A percentile compares a stretch with the other conserved stretches of the same genome.
Evolutionary conservation across 768 basidiomycete genomes (phyloP).

Genomic region (Boletus huronensis): DNA sequence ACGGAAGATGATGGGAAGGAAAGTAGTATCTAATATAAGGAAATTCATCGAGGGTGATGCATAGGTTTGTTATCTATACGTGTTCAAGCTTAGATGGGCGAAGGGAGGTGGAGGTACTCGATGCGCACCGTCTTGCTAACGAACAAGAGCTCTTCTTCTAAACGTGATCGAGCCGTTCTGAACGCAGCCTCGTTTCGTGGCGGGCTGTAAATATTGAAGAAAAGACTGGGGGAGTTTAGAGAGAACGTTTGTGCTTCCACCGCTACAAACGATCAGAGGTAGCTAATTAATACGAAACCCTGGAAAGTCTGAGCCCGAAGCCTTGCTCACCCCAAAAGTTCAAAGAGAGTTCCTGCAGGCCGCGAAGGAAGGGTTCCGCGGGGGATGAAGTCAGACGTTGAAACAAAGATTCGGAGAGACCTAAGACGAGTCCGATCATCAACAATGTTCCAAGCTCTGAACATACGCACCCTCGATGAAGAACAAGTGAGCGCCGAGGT

Average conservation of each 20-base stretch:
- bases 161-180: slow-evolving; percentile 63
- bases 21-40: slow-evolving; percentile 93
- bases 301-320: not conserved
- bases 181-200: slow-evolving; percentile 68
- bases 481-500: slow-evolving; percentile 85
- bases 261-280: slow-evolving; percentile 43
- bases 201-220: slow-evolving; percentile 89
- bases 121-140: slow-evolving; percentile 57
- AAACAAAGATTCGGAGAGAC: slow-evolving; percentile 74
- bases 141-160: slow-evolving; percentile 86
- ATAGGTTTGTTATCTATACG: slow-evolving; percentile 77
- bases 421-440: slow-evolving; percentile 38
- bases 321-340: slow-evolving; percentile 83
- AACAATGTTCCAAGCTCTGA: not conserved
- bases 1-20: slow-evolving; percentile 75
- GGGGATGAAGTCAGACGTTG: slow-evolving; percentile 69
- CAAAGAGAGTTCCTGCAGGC: slow-evolving; percentile 81
- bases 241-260: slow-evolving; percentile 86
- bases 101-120: not conserved
- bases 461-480: slow-evolving; percentile 78
- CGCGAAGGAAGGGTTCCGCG: slow-evolving; percentile 73
- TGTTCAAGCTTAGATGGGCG: slow-evolving; percentile 1
- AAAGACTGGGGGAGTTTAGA: slow-evolving; percentile 68
- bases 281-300: slow-evolving; percentile 7
- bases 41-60: slow-evolving; percentile 87